These are phyloP conservation scores for Fusarium pseudograminearum DNA, from an alignment of 2,329 filamentous ascomycete genomes.

Conservation along the genomic window DNA sequence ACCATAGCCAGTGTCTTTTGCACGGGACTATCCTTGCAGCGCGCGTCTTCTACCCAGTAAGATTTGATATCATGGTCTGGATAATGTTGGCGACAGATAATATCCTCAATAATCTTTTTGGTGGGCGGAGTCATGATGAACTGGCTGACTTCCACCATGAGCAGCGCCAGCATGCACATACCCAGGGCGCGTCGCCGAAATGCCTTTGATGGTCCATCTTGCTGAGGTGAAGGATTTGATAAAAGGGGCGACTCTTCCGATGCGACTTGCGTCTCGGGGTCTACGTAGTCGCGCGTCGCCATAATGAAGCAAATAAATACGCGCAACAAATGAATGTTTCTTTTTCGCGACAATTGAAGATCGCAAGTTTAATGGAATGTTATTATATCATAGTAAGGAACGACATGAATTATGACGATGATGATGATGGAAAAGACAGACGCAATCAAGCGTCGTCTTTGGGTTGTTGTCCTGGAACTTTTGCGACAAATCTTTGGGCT, in stretches of 20 bases:
- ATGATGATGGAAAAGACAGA: neutral
- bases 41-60: slow-evolving; percentile 52
- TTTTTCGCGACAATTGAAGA: neutral
- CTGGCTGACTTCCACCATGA: slow-evolving; percentile 59
- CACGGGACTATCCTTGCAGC: slow-evolving; percentile 63
- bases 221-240: slow-evolving; percentile 29
- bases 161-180: slow-evolving; percentile 55
- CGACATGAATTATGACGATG: neutral
- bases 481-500: slow-evolving; percentile 13
- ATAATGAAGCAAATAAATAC: neutral
- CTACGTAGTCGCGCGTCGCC: slow-evolving; percentile 3
- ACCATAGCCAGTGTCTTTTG: slow-evolving; percentile 66
- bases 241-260: slow-evolving; percentile 44
- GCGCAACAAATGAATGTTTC: neutral
- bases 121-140: slow-evolving; percentile 56
- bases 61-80: slow-evolving; percentile 53
- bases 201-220: slow-evolving; percentile 41
- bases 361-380: neutral
- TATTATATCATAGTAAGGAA: slow-evolving; percentile 21
- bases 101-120: slow-evolving; percentile 64
- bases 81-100: slow-evolving; percentile 64
- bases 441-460: slow-evolving; percentile 19
- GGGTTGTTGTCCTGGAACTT: slow-evolving; percentile 31
- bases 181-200: slow-evolving; percentile 49
- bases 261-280: neutral